phyloP scores from a whole-genome alignment of 2,329 filamentous ascomycete species.

The Shiraia sp. region DNA sequence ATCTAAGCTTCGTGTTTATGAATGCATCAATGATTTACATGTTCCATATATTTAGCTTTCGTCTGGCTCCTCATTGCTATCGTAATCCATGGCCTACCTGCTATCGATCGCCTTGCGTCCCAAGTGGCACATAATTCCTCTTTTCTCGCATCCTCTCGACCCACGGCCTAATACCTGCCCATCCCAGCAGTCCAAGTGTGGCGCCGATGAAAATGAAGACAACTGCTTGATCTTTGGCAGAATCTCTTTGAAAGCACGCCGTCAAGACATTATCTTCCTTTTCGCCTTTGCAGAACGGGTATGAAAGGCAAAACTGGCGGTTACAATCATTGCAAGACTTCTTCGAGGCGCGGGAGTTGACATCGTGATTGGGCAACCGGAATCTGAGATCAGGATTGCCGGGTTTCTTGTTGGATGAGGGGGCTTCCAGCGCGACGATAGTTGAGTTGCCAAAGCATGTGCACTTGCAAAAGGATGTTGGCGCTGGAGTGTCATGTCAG shows the following conservation, averaged over 20 bases:
- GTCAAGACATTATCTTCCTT: constrained; percentile 68
- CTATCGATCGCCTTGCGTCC: constrained; percentile 40
- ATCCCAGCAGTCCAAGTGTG: constrained; percentile 63
- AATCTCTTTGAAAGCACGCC: constrained; percentile 70
- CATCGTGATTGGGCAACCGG: no score
- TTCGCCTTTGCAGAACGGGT: constrained; percentile 63
- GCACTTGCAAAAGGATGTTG: constrained; percentile 73
- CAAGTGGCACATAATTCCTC: constrained; percentile 57
- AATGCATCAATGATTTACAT: constrained; percentile 15
- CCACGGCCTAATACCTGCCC: constrained; percentile 64
- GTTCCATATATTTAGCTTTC: constrained; percentile 2
- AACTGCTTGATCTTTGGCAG: constrained; percentile 67
- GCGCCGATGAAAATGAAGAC: constrained; percentile 69
- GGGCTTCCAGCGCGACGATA: constrained; percentile 65
- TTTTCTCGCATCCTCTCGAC: constrained; percentile 56
- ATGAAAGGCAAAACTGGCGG: constrained; percentile 67
- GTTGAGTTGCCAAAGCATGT: constrained; percentile 70
- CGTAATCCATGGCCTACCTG: constrained; percentile 1
- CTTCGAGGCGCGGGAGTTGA: constrained; percentile 39
- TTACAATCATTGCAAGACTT: constrained; percentile 69
- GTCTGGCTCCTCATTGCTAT: neutral
- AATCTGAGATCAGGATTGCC: constrained; percentile 19
- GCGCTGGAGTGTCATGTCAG: constrained; percentile 41
- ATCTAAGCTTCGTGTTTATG: constrained; percentile 30
- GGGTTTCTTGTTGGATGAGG: constrained; percentile 32